Base-by-base conservation (phyloP, 768 basidiomycete genomes). In the Lentinula sp. region DNA sequence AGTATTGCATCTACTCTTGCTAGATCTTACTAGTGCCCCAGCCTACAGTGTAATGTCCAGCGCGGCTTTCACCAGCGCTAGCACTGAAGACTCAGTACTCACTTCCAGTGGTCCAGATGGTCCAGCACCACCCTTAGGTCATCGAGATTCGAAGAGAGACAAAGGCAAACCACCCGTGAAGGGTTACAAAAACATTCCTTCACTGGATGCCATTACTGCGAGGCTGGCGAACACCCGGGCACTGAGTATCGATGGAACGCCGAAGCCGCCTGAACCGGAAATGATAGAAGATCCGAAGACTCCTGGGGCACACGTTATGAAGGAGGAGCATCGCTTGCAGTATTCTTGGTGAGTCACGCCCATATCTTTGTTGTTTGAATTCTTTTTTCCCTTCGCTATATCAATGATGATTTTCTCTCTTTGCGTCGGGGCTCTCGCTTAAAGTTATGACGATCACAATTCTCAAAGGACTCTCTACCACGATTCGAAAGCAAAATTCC, bases 111-210 rank as follows among this genome's bases (percentile, higher is more conserved):
- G 68, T 59, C 20, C 10, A 23, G 48, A 49, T 49, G 63, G 66
- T 32, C 60, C 65, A 63, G 63, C 69, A 49, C 42, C 42, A n/a
- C 42, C 46, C 20, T 23, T 48, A 8, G 20, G 46, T 48, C 46
- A 23, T 48, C 46, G 42, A 4, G 42, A 43, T 42, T 67, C 42
- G 66, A 73, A 43, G 69, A 74, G 72, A 62, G 69, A 69, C 64
- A 78, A 77, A 67, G 74, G 79, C n/a, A 41, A 49, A 32, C 55
- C 55, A 6, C 10, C 55, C 4, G 51, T 56, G 33, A 74, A 75
- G 71, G 91, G 91, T 23, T 93, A 91, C 74, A 93, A 92, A 85
- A 93, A 92, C 68, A 89, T 93, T 48, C 92, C 92, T 13, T 85
- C 83, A 63, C 82, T 94, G 58, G 91, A 93, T 68, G 90, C 88